These are phyloP conservation scores for Stephania japonica DNA, from an alignment of 164 flowering plant genomes.

Conservation along the genomic window DNA sequence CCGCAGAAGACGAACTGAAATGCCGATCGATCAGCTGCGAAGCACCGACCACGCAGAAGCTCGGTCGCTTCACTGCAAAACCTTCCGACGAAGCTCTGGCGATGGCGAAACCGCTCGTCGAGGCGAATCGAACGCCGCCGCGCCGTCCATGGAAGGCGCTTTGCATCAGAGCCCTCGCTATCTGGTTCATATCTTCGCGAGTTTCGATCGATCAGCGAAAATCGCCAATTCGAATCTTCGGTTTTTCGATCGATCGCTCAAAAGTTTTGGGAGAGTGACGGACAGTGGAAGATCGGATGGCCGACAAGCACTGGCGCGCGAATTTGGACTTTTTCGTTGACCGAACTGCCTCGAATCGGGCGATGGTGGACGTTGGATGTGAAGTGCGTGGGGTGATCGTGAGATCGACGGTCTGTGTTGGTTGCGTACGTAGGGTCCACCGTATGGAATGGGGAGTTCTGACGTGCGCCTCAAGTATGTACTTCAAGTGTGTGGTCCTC, in stretches of 20 bases:
- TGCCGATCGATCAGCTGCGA: conserved; percentile 18
- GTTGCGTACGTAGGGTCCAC: background rate
- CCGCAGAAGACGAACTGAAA: conserved; percentile 20
- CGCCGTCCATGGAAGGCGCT: conserved; percentile 8
- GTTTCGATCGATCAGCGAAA: background rate
- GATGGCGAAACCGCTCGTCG: background rate
- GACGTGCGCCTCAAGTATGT: background rate
- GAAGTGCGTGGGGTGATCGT: background rate
- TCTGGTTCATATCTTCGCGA: conserved; percentile 15
- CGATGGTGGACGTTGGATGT: background rate
- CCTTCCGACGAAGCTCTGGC: conserved; percentile 3
- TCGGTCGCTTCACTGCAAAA: background rate
- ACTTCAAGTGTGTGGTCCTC: background rate
- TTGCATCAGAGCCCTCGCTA: conserved; percentile 12
- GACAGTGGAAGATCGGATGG: background rate
- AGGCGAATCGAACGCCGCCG: background rate
- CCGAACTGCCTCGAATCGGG: background rate
- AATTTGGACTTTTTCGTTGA: background rate
- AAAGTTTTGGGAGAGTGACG: background rate
- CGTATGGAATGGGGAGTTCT: background rate
- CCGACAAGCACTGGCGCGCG: background rate
- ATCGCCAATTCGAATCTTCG: background rate
- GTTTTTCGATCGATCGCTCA: background rate
- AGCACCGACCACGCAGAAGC: background rate
- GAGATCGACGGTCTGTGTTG: background rate